Evolutionary conservation across 345 rosid species (phyloP), one percentile per base, ranked within the genome.

Genomic region (Eucalyptus regnans): DNA sequence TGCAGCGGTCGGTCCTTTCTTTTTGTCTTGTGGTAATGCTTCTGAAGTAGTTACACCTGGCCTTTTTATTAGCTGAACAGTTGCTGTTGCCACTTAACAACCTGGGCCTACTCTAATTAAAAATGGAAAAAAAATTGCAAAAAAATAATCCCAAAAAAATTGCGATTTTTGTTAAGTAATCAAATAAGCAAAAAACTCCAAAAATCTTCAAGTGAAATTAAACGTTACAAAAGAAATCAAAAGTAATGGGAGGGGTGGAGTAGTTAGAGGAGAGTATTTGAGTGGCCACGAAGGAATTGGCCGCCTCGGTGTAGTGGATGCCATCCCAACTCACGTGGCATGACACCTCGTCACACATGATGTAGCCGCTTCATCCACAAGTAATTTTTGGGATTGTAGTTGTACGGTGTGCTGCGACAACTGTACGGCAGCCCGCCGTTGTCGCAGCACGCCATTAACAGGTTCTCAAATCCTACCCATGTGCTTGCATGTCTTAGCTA

Each of bases 261-360:
- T 91, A 93, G 46, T 90, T 86, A 46, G 91, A 88, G 12, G 95
- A 90, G 14, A 94, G 92, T 85, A 93, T 87, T 51, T 89, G 92
- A 91, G 93, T 88, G 31, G 92, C 92, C 17, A 95, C 87, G 86
- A 92, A 58, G 12, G 91, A 91, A 90, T 94, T 95, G 31, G 96
- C 95, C 31, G 94, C 97, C 87, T 95, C 94, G 7, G 95, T 94
- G 83, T 93, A 93, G 89, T 95, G 98, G 92, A 95, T 93, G 43
- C 95, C 98, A 85, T 96, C 98, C 96, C 94, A 93, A 37, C 93
- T 92, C 88, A 92, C 89, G 50, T 91, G 88, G 41, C 88, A 87
- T 2, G 91, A 87, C 86, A 93, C 92, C 64, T 91, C 60, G 8
- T 83, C 88, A 88, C 95, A 93, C 31, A 92, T 91, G 7, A 87